Base-by-base conservation (phyloP, 202 grass and related monocot genomes). In the Alloteropsis angusta region DNA sequence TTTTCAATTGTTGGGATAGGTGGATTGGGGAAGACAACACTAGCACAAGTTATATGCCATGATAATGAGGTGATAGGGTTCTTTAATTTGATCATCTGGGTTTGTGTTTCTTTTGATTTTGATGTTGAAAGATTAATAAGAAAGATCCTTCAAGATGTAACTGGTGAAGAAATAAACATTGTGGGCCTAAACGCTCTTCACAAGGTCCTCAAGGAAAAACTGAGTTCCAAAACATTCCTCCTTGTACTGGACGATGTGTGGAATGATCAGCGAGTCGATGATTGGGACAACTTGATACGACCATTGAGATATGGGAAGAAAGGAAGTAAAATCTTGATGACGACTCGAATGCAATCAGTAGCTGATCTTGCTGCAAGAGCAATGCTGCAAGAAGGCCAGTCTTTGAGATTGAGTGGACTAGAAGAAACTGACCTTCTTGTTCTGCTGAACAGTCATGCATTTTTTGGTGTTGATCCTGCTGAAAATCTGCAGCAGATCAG, bases 181-280 rank as follows among this genome's bases (percentile, higher is more conserved):
- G 30, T 47, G 12, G 19, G 39, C 25, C 38, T 86, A 42, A 60
- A 67, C 60, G 9, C 72, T 63, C 56, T 85, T 30, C 83, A 79
- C 25, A 68, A 42, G 4, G n/a, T 2, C 7, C 78, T 89, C 19
- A 53, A 71, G 25, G 83, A 83, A 12, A 22, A 13, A 52, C 12
- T 89, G 66, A n/a, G 10, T 62, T 78, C 70, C n/a, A 79, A 89
- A 71, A 82, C 37, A 0, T 89, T 72, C 47, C 65, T 89, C 5
- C 74, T 89, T 60, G 78, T 89, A 26, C 12, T 89, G 3, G 87
- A 89, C 21, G 87, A 89, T 84, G 80, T 84, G n/a, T 90, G 84
- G 84, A 83, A 80, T 35, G 84, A 87, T 80, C 46, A 74, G 9
- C 67, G 55, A 22, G 2, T 37, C 8, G 17, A 30, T 30, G 11